Evolutionary conservation across 116 monocot genomes (phyloP), one percentile per base, ranked within the genome.

Genomic region (Cymodocea nodosa): DNA sequence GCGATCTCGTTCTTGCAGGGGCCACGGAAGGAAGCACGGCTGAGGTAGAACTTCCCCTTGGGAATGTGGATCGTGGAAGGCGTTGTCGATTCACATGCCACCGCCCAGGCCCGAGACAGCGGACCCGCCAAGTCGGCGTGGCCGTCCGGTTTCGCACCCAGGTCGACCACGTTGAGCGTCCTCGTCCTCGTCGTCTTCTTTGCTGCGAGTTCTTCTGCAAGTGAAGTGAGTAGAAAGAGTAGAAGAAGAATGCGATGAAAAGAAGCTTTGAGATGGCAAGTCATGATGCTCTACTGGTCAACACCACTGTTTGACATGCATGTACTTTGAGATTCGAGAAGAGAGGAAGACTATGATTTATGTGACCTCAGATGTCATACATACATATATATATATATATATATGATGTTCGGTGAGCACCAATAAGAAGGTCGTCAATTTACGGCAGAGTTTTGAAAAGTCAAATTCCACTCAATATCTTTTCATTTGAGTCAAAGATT

Each of bases 1-100:
- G 24, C 62, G 70, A 66, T 70, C 1, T 11, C 60, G 40, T 40
- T 71, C 34, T 68, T 75, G 58, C 72, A 72, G 12, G 71, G 75
- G 51, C 71, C 75, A n/a, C 16, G 35, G 52, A 75, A 69, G 9
- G 14, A 10, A 10, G 56, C 62, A 16, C 53, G 15, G 18, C 63
- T 25, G 0, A 72, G 14, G 22, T 51, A 50, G 54, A 54, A 72
- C 2, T n/a, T 63, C 23, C 72, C 72, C 3, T 6, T 2, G 0
- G 63, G 72, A 2, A 64, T 39, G 39, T 54, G 36, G 6, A 72
- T 34, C 1, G 15, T 56, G 30, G 17, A 39, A 0, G 53, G 44
- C 2, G 50, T 23, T 4, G 18, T 49, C 3, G 63, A 53, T 9
- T 30, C 15, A 30, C 72, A 72, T 18, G 72, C 63, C 10, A 22